Percentiles rank a stretch among this genome's conserved stretches.
phyloP scores from a whole-genome alignment of 176 grass and related monocot genomes.

The Zoysia japonica region DNA sequence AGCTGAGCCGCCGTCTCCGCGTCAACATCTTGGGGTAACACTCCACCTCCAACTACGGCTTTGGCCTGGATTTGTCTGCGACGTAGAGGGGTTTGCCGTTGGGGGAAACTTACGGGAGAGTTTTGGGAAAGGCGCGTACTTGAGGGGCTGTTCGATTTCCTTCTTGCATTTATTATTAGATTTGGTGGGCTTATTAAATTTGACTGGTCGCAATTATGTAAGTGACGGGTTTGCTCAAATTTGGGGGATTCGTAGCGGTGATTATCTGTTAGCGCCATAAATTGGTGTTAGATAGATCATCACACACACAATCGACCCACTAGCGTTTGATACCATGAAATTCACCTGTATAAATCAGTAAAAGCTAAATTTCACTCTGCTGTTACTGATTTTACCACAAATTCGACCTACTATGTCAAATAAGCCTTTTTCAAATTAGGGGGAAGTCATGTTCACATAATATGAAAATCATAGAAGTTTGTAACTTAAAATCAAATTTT shows the following conservation, averaged over 20 bases:
- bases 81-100: conserved; percentile 2
- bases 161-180: conserved; percentile 45
- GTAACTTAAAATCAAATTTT: not conserved
- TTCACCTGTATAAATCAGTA: conserved; percentile 16
- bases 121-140: conserved; percentile 21
- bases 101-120: conserved; percentile 17
- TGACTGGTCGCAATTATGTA: conserved; percentile 7
- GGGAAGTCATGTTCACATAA: not conserved
- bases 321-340: not conserved
- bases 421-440: not conserved
- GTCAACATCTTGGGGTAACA: conserved; percentile 65
- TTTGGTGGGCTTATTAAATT: conserved; percentile 22
- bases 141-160: not conserved
- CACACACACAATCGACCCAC: not conserved
- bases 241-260: not conserved
- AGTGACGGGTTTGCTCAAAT: not conserved
- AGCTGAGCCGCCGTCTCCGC: conserved; percentile 67
- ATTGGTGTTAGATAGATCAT: not conserved
- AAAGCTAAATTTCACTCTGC: not conserved
- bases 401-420: not conserved
- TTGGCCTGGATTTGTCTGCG: conserved; percentile 22
- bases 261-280: conserved; percentile 7
- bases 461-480: not conserved
- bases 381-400: not conserved
- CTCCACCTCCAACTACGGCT: not conserved